Evolutionary conservation across 768 basidiomycete species (phyloP).

Genomic region (Coprinellus micaceus): DNA sequence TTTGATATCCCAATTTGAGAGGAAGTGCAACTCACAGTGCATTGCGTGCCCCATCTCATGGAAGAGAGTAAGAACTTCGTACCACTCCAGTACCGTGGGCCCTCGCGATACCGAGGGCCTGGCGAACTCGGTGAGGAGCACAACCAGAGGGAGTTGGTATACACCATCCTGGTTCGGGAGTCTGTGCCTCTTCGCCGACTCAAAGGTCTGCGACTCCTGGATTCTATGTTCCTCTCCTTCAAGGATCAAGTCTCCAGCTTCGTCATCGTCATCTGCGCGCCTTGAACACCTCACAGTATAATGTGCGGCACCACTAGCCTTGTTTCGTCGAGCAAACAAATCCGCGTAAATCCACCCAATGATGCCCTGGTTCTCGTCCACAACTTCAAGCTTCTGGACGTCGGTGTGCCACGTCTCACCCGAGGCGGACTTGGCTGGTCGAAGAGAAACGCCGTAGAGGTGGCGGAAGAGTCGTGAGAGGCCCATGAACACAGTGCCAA

Average conservation of each 20-base stretch:
- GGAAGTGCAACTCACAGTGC: constrained; percentile 96
- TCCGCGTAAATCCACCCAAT: constrained; percentile 97
- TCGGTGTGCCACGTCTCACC: constrained; percentile 90
- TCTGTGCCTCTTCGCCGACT: constrained; percentile 55
- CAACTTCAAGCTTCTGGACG: constrained; percentile 88
- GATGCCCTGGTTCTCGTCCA: constrained; percentile 82
- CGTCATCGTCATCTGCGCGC: constrained; percentile 88
- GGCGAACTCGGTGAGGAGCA: constrained; percentile 84
- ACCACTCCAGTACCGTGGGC: constrained; percentile 81
- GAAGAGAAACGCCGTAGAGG: constrained; percentile 82
- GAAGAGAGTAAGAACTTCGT: constrained; percentile 90
- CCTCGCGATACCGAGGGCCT: constrained; percentile 57
- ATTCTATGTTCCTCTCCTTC: constrained; percentile 39
- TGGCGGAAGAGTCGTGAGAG: constrained; percentile 85
- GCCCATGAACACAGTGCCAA: constrained; percentile 89
- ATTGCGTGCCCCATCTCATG: constrained; percentile 99
- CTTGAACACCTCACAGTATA: constrained; percentile 96
- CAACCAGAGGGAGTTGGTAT: constrained; percentile 89
- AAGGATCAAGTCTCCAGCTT: constrained; percentile 52
- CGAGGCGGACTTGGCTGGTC: constrained; percentile 59
- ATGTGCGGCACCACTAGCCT: constrained; percentile 90
- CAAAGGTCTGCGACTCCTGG: constrained; percentile 56
- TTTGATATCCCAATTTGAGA: too few species aligned
- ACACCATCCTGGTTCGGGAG: constrained; percentile 62
- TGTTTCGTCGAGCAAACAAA: constrained; percentile 79